Evolutionary conservation across 2,329 filamentous ascomycete species (phyloP).

Genomic region (Sclerotinia sclerotiorum): DNA sequence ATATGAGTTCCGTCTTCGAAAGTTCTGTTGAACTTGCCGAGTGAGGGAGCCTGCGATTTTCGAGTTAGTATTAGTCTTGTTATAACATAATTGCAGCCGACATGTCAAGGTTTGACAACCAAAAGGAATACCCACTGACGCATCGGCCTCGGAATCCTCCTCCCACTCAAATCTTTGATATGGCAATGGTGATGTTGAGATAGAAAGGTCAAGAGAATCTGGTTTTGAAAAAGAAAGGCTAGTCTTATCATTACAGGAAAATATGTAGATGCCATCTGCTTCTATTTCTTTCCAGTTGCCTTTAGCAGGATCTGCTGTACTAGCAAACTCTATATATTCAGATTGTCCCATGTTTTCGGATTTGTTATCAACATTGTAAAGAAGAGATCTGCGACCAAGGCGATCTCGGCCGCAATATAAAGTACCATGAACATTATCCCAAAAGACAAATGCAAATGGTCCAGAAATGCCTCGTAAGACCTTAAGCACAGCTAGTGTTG

Average conservation of each 20-base stretch:
- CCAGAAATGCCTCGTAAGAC: constrained; percentile 66
- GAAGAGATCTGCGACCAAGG: constrained; percentile 79
- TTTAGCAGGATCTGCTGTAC: constrained; percentile 58
- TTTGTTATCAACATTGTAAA: constrained; percentile 52
- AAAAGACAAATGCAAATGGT: constrained; percentile 87
- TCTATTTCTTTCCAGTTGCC: constrained; percentile 75
- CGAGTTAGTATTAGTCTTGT: constrained; percentile 1
- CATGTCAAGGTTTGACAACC: not conserved
- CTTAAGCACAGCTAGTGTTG: constrained; percentile 46
- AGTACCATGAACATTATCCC: constrained; percentile 59
- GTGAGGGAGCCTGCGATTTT: constrained; percentile 22
- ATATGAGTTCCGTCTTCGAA: constrained; percentile 41
- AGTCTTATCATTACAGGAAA: constrained; percentile 29
- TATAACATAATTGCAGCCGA: not conserved
- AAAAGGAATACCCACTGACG: constrained; percentile 6
- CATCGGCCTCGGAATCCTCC: constrained; percentile 2
- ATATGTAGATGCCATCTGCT: constrained; percentile 72
- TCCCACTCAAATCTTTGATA: constrained; percentile 27
- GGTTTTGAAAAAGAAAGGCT: not conserved
- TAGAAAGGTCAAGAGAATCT: not conserved
- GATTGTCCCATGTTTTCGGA: constrained; percentile 34
- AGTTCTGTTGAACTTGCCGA: constrained; percentile 40
- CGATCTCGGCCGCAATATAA: constrained; percentile 86
- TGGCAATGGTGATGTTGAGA: constrained; percentile 23
- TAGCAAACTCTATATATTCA: constrained; percentile 62